Evolutionary conservation across 2,329 filamentous ascomycete genomes (phyloP), one percentile per base, ranked within the genome.

Genomic region (Ophiostoma perfectum): DNA sequence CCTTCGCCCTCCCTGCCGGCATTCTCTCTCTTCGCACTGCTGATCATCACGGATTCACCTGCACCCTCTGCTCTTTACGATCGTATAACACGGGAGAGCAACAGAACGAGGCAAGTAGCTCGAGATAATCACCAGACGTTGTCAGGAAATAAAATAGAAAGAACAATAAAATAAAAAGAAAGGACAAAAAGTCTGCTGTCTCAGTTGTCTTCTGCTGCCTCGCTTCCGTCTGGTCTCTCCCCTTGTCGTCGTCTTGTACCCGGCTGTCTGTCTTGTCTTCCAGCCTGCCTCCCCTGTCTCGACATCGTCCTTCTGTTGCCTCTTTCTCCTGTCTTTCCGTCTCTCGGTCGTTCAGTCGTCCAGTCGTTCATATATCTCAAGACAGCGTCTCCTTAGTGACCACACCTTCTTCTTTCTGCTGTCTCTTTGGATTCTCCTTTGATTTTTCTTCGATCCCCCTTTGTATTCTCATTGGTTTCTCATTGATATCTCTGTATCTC

Each of bases 201-300:
- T 39, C 47, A 47, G 18, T 41, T 66, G 41, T 16, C 36, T 63
- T 41, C 38, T 12, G 27, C 27, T n/a, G 44, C 39, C 39, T 64
- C n/a, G 5, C 63, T 36, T 64, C 42, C 36, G 45, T 11, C 36
- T 47, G 27, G 44, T 47, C 45, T 65, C 63, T 65, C 18, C 63
- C 36, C 52, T 45, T 62, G 44, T 45, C 14, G 11, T 60, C 27
- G 55, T 60, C 49, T 9, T 60, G 55, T 60, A 42, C 38, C 62
- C 5, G 62, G 27, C 11, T 39, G 16, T 63, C 36, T 27, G 27
- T 39, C 36, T 41, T 6, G n/a, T 9, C n/a, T 52, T 5, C n/a
- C 36, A 36, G 41, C 39, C 18, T 38, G 42, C 64, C 9, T 44
- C 38, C 45, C 44, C 64, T 49, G 44, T 65, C 44, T 44, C 60